phyloP scores from a whole-genome alignment of 2,329 filamentous ascomycete genomes.

The Hypoxylon sp. region DNA sequence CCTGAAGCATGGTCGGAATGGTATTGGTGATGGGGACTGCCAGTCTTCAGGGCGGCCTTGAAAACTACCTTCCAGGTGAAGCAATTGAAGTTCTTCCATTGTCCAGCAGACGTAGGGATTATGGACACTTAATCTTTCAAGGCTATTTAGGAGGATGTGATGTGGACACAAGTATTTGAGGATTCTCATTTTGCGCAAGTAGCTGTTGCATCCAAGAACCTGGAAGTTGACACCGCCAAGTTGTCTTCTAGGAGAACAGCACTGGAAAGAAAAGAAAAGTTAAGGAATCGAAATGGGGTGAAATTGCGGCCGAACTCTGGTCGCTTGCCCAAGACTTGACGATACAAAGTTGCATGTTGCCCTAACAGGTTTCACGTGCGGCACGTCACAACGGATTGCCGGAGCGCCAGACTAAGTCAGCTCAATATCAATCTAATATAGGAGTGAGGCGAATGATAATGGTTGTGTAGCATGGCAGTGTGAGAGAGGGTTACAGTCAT shows the following conservation, averaged over 20 bases:
- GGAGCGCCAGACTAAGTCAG: neutral
- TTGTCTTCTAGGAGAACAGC: neutral
- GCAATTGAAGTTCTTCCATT: no score
- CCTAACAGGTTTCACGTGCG: constrained; percentile 9
- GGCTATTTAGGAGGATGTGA: neutral
- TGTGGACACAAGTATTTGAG: neutral
- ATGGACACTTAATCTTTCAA: neutral
- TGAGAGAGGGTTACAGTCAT: constrained; percentile 3
- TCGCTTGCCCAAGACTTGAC: constrained; percentile 30
- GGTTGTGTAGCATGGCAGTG: constrained; percentile 1
- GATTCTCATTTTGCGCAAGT: neutral
- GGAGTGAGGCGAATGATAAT: neutral
- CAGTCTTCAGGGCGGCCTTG: no score
- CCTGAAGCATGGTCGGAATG: no score
- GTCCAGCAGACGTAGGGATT: no score
- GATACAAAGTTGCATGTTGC: constrained; percentile 17
- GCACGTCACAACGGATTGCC: constrained; percentile 9
- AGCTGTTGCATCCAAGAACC: neutral
- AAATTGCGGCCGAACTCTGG: neutral
- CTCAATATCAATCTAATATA: constrained; percentile 5
- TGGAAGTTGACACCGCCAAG: neutral
- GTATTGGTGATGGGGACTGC: no score
- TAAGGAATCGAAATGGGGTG: neutral
- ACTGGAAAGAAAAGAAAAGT: neutral
- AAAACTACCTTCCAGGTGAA: no score